Percentiles rank a stretch among this genome's conserved stretches.
Conservation (phyloP, 2,329 filamentous ascomycete genomes). For the Monosporascus sp. region DNA sequence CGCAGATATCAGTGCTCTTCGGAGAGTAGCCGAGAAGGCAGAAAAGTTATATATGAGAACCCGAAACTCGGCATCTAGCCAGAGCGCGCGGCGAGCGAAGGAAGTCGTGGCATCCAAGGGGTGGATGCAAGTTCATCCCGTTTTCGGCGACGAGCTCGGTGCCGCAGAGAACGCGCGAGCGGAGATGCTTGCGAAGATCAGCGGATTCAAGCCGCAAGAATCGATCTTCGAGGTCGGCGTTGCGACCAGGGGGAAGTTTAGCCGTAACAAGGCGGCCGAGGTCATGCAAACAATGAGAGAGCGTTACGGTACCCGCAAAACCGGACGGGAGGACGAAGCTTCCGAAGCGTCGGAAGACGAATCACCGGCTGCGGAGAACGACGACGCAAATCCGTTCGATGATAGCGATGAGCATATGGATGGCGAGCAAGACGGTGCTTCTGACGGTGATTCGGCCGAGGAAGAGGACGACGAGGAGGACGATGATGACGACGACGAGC, state of each 20-base stretch:
- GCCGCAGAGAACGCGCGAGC: conserved; percentile 67
- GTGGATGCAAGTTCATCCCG: conserved; percentile 70
- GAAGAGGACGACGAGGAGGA: conserved; percentile 31
- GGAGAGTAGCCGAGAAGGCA: conserved; percentile 74
- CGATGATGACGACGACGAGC: conserved; percentile 56
- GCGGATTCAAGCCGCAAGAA: conserved; percentile 82
- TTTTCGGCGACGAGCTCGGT: conserved; percentile 69
- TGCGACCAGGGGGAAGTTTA: conserved; percentile 50
- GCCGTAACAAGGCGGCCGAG: conserved; percentile 56
- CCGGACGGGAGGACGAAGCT: conserved; percentile 39
- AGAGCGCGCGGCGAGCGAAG: conserved; percentile 85
- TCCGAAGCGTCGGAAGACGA: conserved; percentile 24
- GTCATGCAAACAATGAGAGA: conserved; percentile 69
- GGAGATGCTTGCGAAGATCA: conserved; percentile 83
- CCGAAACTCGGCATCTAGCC: conserved; percentile 79
- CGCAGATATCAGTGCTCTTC: conserved; percentile 66
- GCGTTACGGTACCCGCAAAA: conserved; percentile 58
- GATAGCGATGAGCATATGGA: conserved; percentile 28
- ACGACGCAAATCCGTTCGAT: conserved; percentile 9
- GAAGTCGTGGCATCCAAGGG: conserved; percentile 64
- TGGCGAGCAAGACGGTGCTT: conserved; percentile 22
- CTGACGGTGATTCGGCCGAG: conserved; percentile 30
- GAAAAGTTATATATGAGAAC: conserved; percentile 91
- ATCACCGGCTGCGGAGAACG: conserved; percentile 5
- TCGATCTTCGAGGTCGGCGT: conserved; percentile 94